Evolutionary conservation across 169 alveolate genomes (phyloP).

Genomic region (Perkinsus chesapeaki): DNA sequence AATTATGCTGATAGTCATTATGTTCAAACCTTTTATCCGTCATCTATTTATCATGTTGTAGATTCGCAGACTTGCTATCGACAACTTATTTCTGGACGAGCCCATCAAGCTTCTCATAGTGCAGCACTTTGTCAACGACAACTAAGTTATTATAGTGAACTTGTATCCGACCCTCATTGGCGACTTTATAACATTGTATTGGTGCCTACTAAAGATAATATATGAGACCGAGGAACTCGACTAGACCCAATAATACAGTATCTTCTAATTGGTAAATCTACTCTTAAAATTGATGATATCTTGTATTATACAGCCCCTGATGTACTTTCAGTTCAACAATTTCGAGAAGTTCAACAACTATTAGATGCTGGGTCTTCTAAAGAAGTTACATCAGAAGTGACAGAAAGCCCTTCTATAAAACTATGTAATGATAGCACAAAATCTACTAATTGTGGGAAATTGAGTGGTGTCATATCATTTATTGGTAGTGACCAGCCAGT

Average conservation of each 20-base stretch:
- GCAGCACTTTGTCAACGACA: not conserved
- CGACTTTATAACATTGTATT: not conserved
- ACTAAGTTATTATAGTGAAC: not conserved
- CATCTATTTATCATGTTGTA: not conserved
- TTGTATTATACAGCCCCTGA: not conserved
- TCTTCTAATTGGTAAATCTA: not conserved
- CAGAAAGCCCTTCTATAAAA: too few relatives aligned
- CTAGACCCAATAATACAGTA: not conserved
- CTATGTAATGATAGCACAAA: too few relatives aligned
- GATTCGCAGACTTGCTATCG: not conserved
- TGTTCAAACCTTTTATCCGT: not conserved
- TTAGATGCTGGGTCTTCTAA: too few relatives aligned
- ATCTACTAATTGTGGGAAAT: too few relatives aligned
- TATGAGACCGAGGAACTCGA: not conserved
- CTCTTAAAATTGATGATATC: not conserved
- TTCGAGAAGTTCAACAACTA: not conserved
- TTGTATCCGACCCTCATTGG: not conserved
- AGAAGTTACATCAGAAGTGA: too few relatives aligned
- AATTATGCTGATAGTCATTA: not conserved
- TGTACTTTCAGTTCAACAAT: not conserved
- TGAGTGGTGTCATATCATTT: too few relatives aligned
- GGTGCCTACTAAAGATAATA: not conserved
- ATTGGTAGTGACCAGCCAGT: too few relatives aligned
- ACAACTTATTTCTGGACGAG: not conserved
- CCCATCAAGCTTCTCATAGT: not conserved